Conservation (phyloP, 2,329 filamentous ascomycete genomes). For the Capronia coronata region DNA sequence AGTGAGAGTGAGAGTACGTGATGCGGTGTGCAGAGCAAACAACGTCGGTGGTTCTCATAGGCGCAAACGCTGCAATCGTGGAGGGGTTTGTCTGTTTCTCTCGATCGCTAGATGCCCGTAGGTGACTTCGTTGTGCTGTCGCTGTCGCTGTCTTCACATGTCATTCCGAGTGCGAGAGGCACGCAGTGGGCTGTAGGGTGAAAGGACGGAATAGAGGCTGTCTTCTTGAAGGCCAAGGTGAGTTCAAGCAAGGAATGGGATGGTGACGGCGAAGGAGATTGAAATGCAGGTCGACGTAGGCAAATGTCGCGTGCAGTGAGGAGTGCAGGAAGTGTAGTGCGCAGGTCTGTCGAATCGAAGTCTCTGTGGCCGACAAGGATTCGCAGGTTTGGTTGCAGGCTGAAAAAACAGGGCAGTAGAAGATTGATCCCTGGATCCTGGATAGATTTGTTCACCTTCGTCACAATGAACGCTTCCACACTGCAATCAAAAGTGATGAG, state of each 20-base stretch:
- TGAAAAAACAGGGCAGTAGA: slow-evolving; percentile 1
- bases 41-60: slow-evolving; percentile 3
- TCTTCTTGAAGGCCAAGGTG: slow-evolving; percentile 5
- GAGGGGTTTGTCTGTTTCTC: slow-evolving; percentile 1
- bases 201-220: slow-evolving; percentile 2
- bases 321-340: no score
- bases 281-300: background rate
- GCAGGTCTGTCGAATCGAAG: no score
- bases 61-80: background rate
- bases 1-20: background rate
- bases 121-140: slow-evolving; percentile 11
- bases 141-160: slow-evolving; percentile 25
- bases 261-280: background rate
- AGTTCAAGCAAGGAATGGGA: slow-evolving; percentile 1
- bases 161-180: slow-evolving; percentile 17
- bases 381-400: background rate
- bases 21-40: slow-evolving; percentile 3
- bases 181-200: background rate
- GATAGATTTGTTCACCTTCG: background rate
- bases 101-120: background rate
- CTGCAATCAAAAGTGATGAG: no score
- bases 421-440: background rate
- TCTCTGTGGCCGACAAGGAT: no score
- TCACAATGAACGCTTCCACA: no score
- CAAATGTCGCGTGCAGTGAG: slow-evolving; percentile 12